Percentiles rank a stretch among this genome's conserved stretches.
Evolutionary conservation across 1,139 yeast genomes (phyloP).

Genomic region (Scheffersomyces illinoinensis): DNA sequence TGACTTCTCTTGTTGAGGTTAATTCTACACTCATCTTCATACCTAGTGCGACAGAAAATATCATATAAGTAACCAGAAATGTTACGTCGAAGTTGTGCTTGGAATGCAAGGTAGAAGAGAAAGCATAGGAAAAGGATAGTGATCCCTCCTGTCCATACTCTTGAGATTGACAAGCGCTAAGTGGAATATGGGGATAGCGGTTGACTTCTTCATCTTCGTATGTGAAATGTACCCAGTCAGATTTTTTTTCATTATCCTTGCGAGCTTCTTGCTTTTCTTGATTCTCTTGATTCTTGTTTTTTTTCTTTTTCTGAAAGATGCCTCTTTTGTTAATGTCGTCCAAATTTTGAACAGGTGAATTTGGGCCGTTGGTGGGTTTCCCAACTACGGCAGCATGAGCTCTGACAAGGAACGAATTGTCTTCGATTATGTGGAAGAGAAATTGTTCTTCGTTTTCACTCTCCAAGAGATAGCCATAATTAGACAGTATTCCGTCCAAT

Average conservation of each 20-base stretch:
- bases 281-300: neutral
- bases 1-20: conserved; percentile 3
- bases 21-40: conserved; percentile 1
- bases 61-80: conserved; percentile 1
- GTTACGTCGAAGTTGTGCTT: neutral
- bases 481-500: neutral
- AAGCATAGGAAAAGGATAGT: conserved; percentile 13
- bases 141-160: conserved; percentile 20
- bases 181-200: conserved; percentile 20
- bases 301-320: neutral
- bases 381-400: neutral
- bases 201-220: conserved; percentile 5
- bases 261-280: neutral
- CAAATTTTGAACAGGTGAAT: neutral
- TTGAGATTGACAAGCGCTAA: conserved; percentile 25
- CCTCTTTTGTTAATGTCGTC: conserved; percentile 1
- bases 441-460: neutral
- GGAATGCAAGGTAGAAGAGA: neutral
- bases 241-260: neutral
- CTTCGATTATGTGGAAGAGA: neutral
- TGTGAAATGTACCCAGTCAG: conserved; percentile 20
- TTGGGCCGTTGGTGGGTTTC: neutral
- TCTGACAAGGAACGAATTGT: neutral
- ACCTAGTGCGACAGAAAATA: conserved; percentile 9
- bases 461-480: neutral